Percentiles rank a stretch among this genome's conserved stretches.
Conservation (phyloP, 495 filamentous ascomycete species). For the Penicillium salamii region DNA sequence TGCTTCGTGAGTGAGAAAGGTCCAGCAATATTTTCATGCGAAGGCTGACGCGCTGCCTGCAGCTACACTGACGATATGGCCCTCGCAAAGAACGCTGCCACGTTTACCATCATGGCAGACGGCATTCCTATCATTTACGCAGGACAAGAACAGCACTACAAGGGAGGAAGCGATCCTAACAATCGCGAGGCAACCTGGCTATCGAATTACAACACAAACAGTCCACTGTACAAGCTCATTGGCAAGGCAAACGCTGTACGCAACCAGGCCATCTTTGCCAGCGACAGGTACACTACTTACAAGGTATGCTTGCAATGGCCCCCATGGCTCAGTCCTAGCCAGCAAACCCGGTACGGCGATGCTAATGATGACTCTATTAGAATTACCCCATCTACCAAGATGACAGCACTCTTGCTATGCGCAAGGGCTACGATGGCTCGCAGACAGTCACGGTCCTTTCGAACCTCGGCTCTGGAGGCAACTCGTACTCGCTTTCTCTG, state of each 20-base stretch:
- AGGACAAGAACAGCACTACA: slow-evolving; percentile 75
- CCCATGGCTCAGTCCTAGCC: not conserved
- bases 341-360: not conserved
- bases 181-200: slow-evolving; percentile 80
- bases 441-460: slow-evolving; percentile 61
- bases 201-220: slow-evolving; percentile 56
- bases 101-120: slow-evolving; percentile 69
- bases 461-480: slow-evolving; percentile 52
- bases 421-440: slow-evolving; percentile 56
- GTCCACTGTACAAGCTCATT: slow-evolving; percentile 64
- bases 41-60: not conserved
- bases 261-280: slow-evolving; percentile 48
- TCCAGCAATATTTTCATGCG: not conserved
- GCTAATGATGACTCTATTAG: slow-evolving; percentile 19
- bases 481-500: slow-evolving; percentile 46
- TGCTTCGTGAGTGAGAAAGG: slow-evolving; percentile 43
- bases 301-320: slow-evolving; percentile 17
- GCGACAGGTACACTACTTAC: slow-evolving; percentile 48
- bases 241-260: slow-evolving; percentile 58
- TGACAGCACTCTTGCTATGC: slow-evolving; percentile 55
- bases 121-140: slow-evolving; percentile 65
- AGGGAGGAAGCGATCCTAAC: slow-evolving; percentile 57
- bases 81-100: slow-evolving; percentile 65
- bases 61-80: slow-evolving; percentile 50
- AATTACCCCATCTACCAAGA: slow-evolving; percentile 57